phyloP scores from a whole-genome alignment of 331 rosid species.

The Saraca asoca region DNA sequence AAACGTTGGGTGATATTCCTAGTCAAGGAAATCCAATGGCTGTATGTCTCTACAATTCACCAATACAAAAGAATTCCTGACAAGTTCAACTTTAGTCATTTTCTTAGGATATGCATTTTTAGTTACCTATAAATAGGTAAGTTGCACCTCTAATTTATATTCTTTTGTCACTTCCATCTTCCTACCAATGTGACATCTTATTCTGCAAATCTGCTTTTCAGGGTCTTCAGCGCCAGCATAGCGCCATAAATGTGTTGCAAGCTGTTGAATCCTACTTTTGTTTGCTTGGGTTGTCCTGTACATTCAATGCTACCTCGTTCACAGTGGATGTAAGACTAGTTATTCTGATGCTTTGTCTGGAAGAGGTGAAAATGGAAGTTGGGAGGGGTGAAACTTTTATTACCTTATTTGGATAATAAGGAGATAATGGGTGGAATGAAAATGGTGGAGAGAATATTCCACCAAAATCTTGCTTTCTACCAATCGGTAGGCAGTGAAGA shows the following conservation, averaged over 20 bases:
- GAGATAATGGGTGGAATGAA: too few species aligned
- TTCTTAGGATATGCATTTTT: neutral
- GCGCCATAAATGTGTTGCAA: constrained; percentile 75
- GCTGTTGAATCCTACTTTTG: constrained; percentile 55
- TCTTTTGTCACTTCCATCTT: constrained; percentile 22
- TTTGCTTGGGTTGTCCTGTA: constrained; percentile 53
- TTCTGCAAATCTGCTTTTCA: constrained; percentile 35
- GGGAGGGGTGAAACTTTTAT: too few species aligned
- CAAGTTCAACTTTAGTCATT: too few species aligned
- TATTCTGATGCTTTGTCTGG: neutral
- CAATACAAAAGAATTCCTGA: too few species aligned
- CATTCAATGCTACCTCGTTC: constrained; percentile 68
- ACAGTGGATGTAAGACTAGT: constrained; percentile 63
- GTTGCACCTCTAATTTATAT: neutral
- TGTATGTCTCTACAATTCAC: too few species aligned
- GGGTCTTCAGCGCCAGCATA: constrained; percentile 67
- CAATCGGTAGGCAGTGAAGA: too few species aligned
- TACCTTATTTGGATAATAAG: too few species aligned
- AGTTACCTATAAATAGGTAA: constrained; percentile 19
- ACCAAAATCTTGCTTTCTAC: too few species aligned
- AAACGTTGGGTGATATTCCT: too few species aligned
- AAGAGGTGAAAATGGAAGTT: too few species aligned
- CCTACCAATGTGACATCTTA: constrained; percentile 25
- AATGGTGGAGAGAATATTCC: too few species aligned
- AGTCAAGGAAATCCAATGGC: too few species aligned